Conservation (phyloP, 768 basidiomycete genomes). For the Mrakia frigida region DNA sequence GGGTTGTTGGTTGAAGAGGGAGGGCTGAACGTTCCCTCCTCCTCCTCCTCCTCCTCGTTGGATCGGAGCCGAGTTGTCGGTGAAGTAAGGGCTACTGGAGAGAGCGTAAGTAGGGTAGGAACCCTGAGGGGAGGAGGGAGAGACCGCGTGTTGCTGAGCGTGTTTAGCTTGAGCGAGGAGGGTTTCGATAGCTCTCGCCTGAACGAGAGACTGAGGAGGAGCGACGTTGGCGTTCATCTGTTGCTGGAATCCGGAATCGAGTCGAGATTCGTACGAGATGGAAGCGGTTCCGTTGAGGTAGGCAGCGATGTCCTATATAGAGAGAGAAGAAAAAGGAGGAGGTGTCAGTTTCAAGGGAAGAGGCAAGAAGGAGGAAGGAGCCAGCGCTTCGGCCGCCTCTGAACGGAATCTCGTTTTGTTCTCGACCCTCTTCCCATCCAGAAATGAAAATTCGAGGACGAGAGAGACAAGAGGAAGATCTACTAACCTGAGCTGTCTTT, state of each 20-base stretch:
- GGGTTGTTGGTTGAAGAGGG: background rate
- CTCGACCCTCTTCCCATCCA: background rate
- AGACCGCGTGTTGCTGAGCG: background rate
- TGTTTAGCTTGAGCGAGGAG: slow-evolving; percentile 10
- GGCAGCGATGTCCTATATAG: slow-evolving; percentile 18
- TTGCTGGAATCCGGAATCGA: background rate
- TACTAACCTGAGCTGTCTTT: slow-evolving; percentile 9
- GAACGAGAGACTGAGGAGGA: background rate
- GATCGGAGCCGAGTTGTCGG: background rate
- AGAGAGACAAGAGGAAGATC: background rate
- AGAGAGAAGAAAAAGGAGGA: background rate
- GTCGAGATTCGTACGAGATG: background rate
- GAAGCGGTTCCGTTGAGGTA: slow-evolving; percentile 18
- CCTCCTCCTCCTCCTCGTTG: no score
- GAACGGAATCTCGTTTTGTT: background rate
- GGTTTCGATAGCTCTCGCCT: slow-evolving; percentile 8
- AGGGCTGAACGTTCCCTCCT: no score
- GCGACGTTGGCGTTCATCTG: background rate
- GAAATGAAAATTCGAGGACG: background rate
- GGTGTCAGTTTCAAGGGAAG: background rate
- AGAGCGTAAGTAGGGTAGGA: background rate
- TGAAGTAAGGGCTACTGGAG: background rate
- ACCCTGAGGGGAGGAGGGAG: background rate
- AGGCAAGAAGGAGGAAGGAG: background rate
- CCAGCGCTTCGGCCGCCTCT: no score